phyloP scores from a whole-genome alignment of 1,284 basidiomycete genomes.

The Pterulicium gracile region DNA sequence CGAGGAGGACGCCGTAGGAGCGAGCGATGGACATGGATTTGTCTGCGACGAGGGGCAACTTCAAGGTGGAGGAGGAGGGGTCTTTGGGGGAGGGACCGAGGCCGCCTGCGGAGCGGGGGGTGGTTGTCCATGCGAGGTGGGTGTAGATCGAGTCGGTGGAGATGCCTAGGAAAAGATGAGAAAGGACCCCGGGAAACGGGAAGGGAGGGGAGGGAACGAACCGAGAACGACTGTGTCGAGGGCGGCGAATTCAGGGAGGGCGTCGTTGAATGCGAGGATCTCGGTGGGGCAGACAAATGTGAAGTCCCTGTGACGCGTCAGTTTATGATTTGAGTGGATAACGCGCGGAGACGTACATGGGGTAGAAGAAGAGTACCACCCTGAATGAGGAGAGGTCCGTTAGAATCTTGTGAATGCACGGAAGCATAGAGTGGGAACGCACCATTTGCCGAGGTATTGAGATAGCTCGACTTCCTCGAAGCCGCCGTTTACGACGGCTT shows the following conservation, averaged over 20 bases:
- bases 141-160: constrained; percentile 87
- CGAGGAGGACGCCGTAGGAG: constrained; percentile 79
- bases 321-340: constrained; percentile 13
- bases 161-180: constrained; percentile 30
- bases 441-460: constrained; percentile 80
- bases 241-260: constrained; percentile 61
- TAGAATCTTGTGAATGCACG: constrained; percentile 11
- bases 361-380: constrained; percentile 76
- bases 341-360: too few species aligned
- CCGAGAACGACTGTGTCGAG: constrained; percentile 71
- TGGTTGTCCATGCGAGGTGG: constrained; percentile 80
- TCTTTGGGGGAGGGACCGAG: constrained; percentile 35
- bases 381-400: constrained; percentile 30
- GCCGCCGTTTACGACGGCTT: constrained; percentile 63
- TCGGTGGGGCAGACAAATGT: constrained; percentile 90
- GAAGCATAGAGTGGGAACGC: too few species aligned
- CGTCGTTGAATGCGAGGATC: constrained; percentile 87
- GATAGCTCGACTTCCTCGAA: constrained; percentile 69
- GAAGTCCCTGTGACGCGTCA: constrained; percentile 38
- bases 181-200: constrained; percentile 2
- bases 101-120: constrained; percentile 74
- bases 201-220: constrained; percentile 19
- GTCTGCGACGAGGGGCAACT: constrained; percentile 71
- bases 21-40: constrained; percentile 56
- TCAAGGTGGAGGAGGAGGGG: constrained; percentile 27